Conservation (phyloP, 495 filamentous ascomycete species). For the Penicillium paxilli region DNA sequence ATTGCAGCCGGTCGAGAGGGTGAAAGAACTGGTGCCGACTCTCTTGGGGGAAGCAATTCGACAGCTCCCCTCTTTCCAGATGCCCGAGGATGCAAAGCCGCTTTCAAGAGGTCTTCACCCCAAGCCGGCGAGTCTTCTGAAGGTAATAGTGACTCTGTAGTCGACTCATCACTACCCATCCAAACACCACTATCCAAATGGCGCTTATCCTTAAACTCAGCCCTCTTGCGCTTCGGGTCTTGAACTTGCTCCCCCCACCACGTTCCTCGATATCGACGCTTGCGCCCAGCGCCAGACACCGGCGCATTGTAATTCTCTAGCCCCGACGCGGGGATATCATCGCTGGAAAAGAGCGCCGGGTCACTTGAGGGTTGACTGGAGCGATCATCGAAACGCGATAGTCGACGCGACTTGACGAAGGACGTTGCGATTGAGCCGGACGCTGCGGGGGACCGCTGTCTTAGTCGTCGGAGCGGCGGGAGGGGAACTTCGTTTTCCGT, state of each 20-base stretch:
- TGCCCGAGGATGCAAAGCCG: conserved; percentile 17
- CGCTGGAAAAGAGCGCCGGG: conserved; percentile 74
- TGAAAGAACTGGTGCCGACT: neutral
- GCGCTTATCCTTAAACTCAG: conserved; percentile 56
- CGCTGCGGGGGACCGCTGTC: conserved; percentile 36
- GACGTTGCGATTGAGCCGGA: conserved; percentile 18
- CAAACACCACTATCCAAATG: conserved; percentile 82
- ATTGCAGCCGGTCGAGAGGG: conserved; percentile 9
- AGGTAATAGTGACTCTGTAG: conserved; percentile 30
- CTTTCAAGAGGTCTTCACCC: conserved; percentile 41
- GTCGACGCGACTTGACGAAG: conserved; percentile 31
- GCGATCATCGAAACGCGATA: conserved; percentile 41
- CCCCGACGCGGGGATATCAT: conserved; percentile 67
- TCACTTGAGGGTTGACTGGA: conserved; percentile 65
- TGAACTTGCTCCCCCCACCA: conserved; percentile 67
- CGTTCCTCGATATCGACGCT: conserved; percentile 65
- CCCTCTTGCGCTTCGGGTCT: conserved; percentile 51
- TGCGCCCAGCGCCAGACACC: conserved; percentile 48
- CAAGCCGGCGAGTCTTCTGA: conserved; percentile 37
- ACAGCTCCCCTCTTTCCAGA: conserved; percentile 1
- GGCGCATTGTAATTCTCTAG: conserved; percentile 66
- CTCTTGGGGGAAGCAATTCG: neutral
- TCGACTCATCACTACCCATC: conserved; percentile 66
- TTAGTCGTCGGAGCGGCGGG: conserved; percentile 42
- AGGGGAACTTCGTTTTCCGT: conserved; percentile 49